These are phyloP conservation scores for Cephalotrichum gorgonifer DNA, from an alignment of 2,329 filamentous ascomycete genomes.

Conservation along the genomic window DNA sequence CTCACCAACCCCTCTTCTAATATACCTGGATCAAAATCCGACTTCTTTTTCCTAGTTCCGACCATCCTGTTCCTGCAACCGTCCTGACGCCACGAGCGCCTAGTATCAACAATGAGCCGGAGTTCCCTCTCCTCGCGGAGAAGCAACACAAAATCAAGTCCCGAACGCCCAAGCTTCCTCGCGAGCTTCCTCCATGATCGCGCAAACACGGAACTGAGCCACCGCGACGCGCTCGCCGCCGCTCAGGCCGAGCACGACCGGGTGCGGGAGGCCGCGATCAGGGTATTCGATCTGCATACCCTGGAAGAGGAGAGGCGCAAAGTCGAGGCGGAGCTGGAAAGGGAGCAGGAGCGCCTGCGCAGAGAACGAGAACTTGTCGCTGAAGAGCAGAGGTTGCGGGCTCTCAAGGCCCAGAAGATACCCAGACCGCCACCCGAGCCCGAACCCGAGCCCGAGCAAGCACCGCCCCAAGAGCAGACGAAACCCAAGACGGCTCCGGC, in stretches of 20 bases:
- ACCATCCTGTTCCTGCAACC: neutral
- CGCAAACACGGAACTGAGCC: slow-evolving; percentile 50
- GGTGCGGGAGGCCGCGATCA: slow-evolving; percentile 42
- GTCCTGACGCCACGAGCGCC: neutral
- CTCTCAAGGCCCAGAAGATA: slow-evolving; percentile 32
- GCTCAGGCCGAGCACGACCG: slow-evolving; percentile 58
- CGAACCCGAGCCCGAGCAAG: slow-evolving; percentile 9
- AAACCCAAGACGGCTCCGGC: slow-evolving; percentile 6
- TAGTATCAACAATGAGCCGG: slow-evolving; percentile 3
- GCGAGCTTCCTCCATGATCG: slow-evolving; percentile 52
- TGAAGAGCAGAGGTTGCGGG: slow-evolving; percentile 36
- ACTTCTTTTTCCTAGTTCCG: no score
- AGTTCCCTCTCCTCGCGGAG: slow-evolving; percentile 22
- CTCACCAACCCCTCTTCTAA: neutral
- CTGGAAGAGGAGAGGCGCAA: slow-evolving; percentile 31
- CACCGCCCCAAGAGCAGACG: slow-evolving; percentile 7
- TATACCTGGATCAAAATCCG: no score
- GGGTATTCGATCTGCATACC: slow-evolving; percentile 36
- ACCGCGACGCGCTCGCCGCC: slow-evolving; percentile 55
- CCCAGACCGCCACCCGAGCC: slow-evolving; percentile 27
- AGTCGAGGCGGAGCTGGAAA: slow-evolving; percentile 31
- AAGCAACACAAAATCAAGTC: slow-evolving; percentile 28
- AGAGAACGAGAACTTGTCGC: slow-evolving; percentile 33
- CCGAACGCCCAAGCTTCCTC: slow-evolving; percentile 31
- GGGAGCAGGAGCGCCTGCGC: slow-evolving; percentile 33